Evolutionary conservation across 148 eudicot species (phyloP).

Genomic region (Euryodendron excelsum): DNA sequence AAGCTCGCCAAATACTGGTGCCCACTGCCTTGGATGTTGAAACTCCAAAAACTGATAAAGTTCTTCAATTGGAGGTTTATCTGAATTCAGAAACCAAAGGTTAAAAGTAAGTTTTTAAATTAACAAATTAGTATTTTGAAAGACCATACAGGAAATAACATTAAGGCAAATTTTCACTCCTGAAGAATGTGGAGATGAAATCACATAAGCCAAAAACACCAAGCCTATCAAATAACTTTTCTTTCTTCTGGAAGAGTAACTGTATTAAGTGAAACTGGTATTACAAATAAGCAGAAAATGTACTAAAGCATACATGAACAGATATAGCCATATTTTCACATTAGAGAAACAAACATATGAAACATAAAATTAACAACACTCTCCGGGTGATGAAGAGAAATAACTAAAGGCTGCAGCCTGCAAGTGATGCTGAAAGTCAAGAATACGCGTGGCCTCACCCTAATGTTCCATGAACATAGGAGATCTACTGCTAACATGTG

Average conservation of each 20-base stretch:
- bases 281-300: not conserved
- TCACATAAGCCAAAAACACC: not conserved
- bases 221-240: not conserved
- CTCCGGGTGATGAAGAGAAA: not conserved
- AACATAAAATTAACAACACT: not conserved
- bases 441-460: too few relatives aligned
- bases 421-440: not conserved
- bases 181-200: not conserved
- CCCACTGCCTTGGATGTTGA: slow-evolving; percentile 56
- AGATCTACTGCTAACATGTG: too few relatives aligned
- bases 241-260: not conserved
- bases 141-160: not conserved
- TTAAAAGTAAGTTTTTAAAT: not conserved
- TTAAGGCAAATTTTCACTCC: not conserved
- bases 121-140: not conserved
- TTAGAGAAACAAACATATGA: too few relatives aligned
- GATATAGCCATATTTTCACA: too few relatives aligned
- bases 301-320: not conserved
- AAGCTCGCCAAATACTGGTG: slow-evolving; percentile 51
- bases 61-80: slow-evolving; percentile 58
- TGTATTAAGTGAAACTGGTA: not conserved
- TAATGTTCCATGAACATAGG: too few relatives aligned
- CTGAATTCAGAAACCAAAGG: slow-evolving; percentile 21
- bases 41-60: slow-evolving; percentile 55
- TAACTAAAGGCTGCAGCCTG: not conserved